Percentiles rank a stretch among this genome's conserved stretches.
Conservation (phyloP, 2,329 filamentous ascomycete species). For the Clonostachys rosea region DNA sequence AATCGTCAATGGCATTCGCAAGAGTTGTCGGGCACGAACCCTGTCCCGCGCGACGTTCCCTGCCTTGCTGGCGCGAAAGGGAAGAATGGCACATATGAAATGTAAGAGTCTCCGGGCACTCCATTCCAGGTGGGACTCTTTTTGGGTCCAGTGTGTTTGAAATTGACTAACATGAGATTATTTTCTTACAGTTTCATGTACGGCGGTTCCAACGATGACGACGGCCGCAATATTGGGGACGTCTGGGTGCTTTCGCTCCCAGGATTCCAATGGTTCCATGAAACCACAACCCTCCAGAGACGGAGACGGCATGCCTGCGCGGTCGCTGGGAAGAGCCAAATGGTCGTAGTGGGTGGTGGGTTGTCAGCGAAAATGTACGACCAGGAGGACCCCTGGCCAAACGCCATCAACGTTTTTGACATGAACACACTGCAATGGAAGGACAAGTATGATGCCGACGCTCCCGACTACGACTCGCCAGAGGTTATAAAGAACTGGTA, state of each 20-base stretch:
- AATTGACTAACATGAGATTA: not conserved
- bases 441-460: slow-evolving; percentile 23
- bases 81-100: not conserved
- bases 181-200: not conserved
- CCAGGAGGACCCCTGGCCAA: slow-evolving; percentile 23
- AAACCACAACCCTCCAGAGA: not conserved
- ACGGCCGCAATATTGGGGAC: slow-evolving; percentile 14
- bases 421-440: slow-evolving; percentile 27
- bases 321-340: slow-evolving; percentile 22
- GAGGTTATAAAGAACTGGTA: not conserved
- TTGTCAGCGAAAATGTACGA: slow-evolving; percentile 1
- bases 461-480: slow-evolving; percentile 18
- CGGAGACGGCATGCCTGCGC: not conserved
- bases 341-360: slow-evolving; percentile 29
- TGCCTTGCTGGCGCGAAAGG: not conserved
- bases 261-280: slow-evolving; percentile 25
- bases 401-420: slow-evolving; percentile 31
- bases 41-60: not conserved
- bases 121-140: no score
- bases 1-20: not conserved
- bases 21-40: not conserved
- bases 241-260: slow-evolving; percentile 29
- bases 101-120: not conserved
- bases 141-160: no score
- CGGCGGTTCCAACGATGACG: not conserved